Base-by-base conservation (phyloP, 2,329 filamentous ascomycete species). In the Aspergillus sp. region DNA sequence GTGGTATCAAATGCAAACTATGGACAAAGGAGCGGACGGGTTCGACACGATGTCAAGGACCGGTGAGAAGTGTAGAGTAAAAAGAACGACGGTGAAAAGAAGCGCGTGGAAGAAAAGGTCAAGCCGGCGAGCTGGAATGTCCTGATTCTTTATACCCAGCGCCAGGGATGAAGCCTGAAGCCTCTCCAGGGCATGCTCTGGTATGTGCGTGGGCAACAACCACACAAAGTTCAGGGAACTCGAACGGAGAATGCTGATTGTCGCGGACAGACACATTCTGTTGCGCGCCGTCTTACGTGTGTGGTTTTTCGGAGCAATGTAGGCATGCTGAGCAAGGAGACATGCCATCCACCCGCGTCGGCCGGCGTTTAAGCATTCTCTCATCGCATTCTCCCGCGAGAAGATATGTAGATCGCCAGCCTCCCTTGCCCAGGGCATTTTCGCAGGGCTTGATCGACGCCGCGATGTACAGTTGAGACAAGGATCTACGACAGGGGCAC, bases 391-490 rank as follows among this genome's bases (percentile, higher is more conserved):
- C n/a, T n/a, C n/a, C n/a, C 24, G 13, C 38, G 6, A 9, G 22
- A 32, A 22, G 22, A 19, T n/a, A 40, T 22, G 36, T 38, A 46
- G 51, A 44, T 50, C 50, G n/a, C 26, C 22, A 20, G 43, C 52
- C 45, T 56, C 50, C 45, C 50, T 58, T 50, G 40, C 42, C 49
- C 36, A 40, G 45, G 47, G 50, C 51, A 24, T 26, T 35, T 47
- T 19, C 19, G 24, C 9, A 30, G 26, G 26, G 26, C 26, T 30
- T 38, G 47, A 46, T 52, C 50, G 38, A 53, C 43, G 20, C 16
- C n/a, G 30, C 2, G 36, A 43, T 38, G 17, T n/a, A 30, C 33
- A 10, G 7, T 13, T 24, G 22, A 4, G 22, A 33, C 26, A 30
- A 30, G 8, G 26, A 30, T 30, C 26, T 30, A 30, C 26, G 26